Evolutionary conservation across 345 rosid species (phyloP).

Genomic region (Microthlaspi erraticum): DNA sequence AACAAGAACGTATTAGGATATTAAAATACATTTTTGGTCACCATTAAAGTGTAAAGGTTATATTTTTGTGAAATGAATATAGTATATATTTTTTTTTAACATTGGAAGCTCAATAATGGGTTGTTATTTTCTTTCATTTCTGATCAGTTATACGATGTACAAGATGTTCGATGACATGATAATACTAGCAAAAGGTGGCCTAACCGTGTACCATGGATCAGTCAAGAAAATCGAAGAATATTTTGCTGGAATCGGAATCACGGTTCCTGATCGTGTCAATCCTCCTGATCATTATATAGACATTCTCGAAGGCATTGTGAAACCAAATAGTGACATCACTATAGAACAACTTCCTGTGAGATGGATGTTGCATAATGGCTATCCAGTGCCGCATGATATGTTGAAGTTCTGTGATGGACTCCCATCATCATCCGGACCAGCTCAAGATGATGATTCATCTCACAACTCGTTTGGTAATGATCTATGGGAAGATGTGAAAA

Average conservation of each 20-base stretch:
- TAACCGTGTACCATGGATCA: constrained; percentile 79
- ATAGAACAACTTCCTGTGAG: constrained; percentile 76
- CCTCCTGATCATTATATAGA: constrained; percentile 95
- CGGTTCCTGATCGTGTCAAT: constrained; percentile 78
- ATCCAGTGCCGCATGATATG: constrained; percentile 81
- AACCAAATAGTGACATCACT: constrained; percentile 57
- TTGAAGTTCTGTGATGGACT: constrained; percentile 63
- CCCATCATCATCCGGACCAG: constrained; percentile 36
- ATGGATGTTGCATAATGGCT: constrained; percentile 92
- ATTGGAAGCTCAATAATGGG: background rate
- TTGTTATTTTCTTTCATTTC: background rate
- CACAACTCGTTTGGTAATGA: constrained; percentile 61
- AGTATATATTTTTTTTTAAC: background rate
- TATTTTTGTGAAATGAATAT: background rate
- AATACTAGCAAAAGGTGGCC: constrained; percentile 89
- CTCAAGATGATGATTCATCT: constrained; percentile 31
- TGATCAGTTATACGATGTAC: constrained; percentile 69
- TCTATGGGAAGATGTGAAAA: constrained; percentile 56
- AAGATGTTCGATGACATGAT: constrained; percentile 93
- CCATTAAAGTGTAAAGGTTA: background rate
- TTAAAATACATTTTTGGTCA: background rate
- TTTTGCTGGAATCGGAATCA: constrained; percentile 71
- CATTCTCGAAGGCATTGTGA: constrained; percentile 77
- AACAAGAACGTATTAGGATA: background rate
- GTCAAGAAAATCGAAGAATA: constrained; percentile 83